Evolutionary conservation across 805 yeast species (phyloP).

Genomic region (Teunomyces lycoperdinae): DNA sequence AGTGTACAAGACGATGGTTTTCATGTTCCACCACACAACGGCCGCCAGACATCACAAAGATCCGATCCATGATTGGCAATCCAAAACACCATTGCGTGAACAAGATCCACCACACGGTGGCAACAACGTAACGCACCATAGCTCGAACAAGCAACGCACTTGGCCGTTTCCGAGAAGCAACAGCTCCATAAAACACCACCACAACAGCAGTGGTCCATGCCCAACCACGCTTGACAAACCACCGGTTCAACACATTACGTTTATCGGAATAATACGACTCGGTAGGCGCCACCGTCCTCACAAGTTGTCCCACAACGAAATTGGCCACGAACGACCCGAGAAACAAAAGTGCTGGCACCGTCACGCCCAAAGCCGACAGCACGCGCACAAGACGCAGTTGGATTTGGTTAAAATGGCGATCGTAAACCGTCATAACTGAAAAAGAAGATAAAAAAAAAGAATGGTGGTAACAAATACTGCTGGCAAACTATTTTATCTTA

Average conservation of each 20-base stretch:
- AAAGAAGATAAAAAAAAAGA: neutral
- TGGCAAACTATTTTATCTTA: too few species aligned
- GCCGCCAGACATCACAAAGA: conserved; percentile 84
- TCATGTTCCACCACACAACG: conserved; percentile 43
- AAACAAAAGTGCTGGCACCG: conserved; percentile 26
- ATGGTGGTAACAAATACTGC: neutral
- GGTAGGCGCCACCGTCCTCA: conserved; percentile 41
- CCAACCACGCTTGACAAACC: conserved; percentile 91
- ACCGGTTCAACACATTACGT: conserved; percentile 63
- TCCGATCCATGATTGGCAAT: conserved; percentile 82
- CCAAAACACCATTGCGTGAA: conserved; percentile 90
- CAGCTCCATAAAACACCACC: conserved; percentile 22
- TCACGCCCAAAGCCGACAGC: conserved; percentile 6
- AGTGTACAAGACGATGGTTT: conserved; percentile 2
- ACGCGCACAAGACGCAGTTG: neutral
- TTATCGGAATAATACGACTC: conserved; percentile 59
- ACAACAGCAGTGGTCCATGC: conserved; percentile 64
- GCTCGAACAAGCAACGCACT: conserved; percentile 12
- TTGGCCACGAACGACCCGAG: conserved; percentile 36
- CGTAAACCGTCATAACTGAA: conserved; percentile 5
- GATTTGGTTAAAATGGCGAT: conserved; percentile 7
- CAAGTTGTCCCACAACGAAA: conserved; percentile 50
- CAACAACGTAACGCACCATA: conserved; percentile 44
- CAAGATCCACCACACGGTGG: conserved; percentile 78
- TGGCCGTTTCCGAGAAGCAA: conserved; percentile 3